Evolutionary conservation across 805 yeast genomes (phyloP).

Genomic region (Zygotorulaspora danielsina): DNA sequence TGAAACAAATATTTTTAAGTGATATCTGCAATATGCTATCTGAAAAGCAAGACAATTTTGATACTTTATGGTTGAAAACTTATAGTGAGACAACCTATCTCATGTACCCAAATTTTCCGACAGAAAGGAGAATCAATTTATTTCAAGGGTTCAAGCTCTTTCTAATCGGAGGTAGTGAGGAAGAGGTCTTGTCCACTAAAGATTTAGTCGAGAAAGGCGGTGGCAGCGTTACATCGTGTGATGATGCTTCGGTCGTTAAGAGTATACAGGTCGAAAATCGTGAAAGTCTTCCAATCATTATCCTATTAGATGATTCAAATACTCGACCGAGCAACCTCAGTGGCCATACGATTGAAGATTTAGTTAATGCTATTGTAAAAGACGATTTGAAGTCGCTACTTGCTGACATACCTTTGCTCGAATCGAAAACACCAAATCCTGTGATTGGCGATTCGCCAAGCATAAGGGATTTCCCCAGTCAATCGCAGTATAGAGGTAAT

Average conservation of each 20-base stretch:
- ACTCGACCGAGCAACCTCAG: conserved; percentile 14
- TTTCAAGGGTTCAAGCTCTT: conserved; percentile 8
- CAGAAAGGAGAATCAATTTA: background rate
- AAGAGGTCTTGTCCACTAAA: background rate
- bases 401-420: conserved; percentile 6
- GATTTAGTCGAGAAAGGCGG: conserved; percentile 7
- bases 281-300: background rate
- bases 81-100: background rate
- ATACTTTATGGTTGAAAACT: conserved; percentile 13
- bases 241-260: background rate
- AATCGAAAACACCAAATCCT: conserved; percentile 3
- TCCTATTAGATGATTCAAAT: conserved; percentile 16
- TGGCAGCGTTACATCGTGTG: conserved; percentile 6
- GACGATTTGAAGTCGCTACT: conserved; percentile 14
- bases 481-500: conserved; percentile 5
- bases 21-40: conserved; percentile 3
- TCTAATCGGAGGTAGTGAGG: background rate
- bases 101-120: background rate
- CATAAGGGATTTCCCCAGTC: background rate
- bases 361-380: conserved; percentile 25
- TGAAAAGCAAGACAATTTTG: conserved; percentile 12
- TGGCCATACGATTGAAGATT: conserved; percentile 27
- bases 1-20: conserved; percentile 7
- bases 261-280: conserved; percentile 1
- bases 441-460: too few relatives aligned